A percentile compares a stretch with the other conserved stretches of the same genome.
phyloP scores from a whole-genome alignment of 805 yeast species.

The Kodamaea leandrae region DNA sequence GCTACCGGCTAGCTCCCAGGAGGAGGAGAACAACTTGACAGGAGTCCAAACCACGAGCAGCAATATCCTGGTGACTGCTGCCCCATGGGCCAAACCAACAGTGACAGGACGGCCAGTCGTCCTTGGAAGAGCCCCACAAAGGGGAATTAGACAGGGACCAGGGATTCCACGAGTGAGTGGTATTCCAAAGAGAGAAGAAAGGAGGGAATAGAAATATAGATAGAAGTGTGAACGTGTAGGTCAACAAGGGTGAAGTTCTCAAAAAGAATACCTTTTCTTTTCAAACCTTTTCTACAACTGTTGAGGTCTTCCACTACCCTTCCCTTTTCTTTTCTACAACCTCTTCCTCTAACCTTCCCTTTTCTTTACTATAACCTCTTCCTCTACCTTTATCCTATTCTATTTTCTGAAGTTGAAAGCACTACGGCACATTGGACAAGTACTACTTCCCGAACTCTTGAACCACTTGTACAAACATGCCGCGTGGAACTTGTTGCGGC shows the following conservation, averaged over 20 bases:
- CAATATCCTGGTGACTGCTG: constrained; percentile 36
- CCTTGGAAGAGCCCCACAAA: neutral
- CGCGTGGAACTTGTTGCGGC: constrained; percentile 92
- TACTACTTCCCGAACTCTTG: constrained; percentile 84
- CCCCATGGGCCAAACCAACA: constrained; percentile 36
- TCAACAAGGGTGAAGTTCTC: too few relatives aligned
- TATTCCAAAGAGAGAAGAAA: neutral
- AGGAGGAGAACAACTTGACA: constrained; percentile 18
- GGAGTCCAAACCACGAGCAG: constrained; percentile 28
- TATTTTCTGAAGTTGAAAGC: constrained; percentile 46
- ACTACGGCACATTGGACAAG: constrained; percentile 92
- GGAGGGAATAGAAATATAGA: neutral
- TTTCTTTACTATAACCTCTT: too few relatives aligned
- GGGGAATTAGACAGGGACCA: too few relatives aligned
- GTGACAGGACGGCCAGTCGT: neutral
- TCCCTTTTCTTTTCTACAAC: too few relatives aligned
- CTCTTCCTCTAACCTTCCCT: too few relatives aligned
- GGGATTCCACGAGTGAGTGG: constrained; percentile 1
- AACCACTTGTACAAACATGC: constrained; percentile 98
- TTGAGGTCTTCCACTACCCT: too few relatives aligned
- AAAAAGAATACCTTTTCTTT: too few relatives aligned
- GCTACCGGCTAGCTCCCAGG: constrained; percentile 21
- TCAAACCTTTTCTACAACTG: too few relatives aligned
- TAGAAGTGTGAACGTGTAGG: too few relatives aligned
- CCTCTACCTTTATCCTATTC: neutral